Conservation (phyloP, 305 asterid species). For the Caryopteris hybrid region DNA sequence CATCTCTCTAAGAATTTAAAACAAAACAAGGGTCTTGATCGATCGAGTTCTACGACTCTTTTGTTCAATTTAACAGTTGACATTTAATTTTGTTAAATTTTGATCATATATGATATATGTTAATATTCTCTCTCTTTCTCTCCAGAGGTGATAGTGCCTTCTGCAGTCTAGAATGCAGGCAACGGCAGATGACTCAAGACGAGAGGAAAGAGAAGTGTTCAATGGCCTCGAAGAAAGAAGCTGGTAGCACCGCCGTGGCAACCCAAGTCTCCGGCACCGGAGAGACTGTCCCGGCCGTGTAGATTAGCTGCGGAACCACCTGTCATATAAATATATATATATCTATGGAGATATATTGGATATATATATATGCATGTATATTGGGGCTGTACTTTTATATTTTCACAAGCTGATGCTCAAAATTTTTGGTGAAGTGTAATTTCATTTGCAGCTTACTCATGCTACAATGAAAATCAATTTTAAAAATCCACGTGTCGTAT, state of each 20-base stretch:
- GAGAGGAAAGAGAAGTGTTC: constrained; percentile 65
- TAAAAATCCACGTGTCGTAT: background rate
- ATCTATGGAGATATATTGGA: background rate
- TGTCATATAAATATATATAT: background rate
- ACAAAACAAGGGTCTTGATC: too few relatives aligned
- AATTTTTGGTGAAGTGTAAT: constrained; percentile 15
- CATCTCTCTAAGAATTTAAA: too few relatives aligned
- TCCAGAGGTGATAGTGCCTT: constrained; percentile 90
- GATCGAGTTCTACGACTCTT: too few relatives aligned
- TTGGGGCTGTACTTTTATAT: constrained; percentile 10
- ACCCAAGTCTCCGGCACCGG: constrained; percentile 42
- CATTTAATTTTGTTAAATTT: background rate
- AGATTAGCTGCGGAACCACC: constrained; percentile 2
- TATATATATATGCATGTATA: constrained; percentile 16
- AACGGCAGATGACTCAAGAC: constrained; percentile 64
- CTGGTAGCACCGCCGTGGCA: constrained; percentile 17
- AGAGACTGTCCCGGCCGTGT: constrained; percentile 45
- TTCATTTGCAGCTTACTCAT: background rate
- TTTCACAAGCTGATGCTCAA: constrained; percentile 25
- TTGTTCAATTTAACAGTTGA: too few relatives aligned
- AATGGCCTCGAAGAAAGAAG: constrained; percentile 35
- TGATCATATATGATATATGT: background rate
- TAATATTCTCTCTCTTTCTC: background rate
- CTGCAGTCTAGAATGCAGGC: constrained; percentile 83
- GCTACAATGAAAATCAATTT: constrained; percentile 10